Evolutionary conservation across 2,329 filamentous ascomycete species (phyloP).

Genomic region (Akanthomyces dipterigenus): DNA sequence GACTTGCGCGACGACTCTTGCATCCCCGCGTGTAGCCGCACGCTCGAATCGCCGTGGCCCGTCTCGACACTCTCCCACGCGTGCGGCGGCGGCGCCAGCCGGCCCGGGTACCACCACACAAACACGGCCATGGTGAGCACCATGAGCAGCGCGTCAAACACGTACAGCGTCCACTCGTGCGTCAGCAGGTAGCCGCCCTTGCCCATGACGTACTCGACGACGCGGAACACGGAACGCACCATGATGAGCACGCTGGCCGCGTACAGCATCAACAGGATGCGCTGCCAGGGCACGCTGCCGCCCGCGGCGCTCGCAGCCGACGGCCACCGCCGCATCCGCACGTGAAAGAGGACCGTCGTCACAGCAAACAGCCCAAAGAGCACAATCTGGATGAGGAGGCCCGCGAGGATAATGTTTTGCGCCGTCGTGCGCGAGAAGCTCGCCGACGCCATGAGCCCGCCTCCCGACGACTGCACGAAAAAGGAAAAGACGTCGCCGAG

Average conservation of each 20-base stretch:
- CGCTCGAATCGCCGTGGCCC: not conserved
- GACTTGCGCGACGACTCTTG: not conserved
- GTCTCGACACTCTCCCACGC: slow-evolving; percentile 4
- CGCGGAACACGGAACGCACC: slow-evolving; percentile 37
- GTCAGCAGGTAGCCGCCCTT: slow-evolving; percentile 31
- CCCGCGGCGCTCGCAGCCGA: slow-evolving; percentile 14
- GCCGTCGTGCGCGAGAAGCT: slow-evolving; percentile 27
- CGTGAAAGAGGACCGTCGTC: slow-evolving; percentile 42
- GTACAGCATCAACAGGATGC: slow-evolving; percentile 31
- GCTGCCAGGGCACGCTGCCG: slow-evolving; percentile 25
- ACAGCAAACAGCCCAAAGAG: slow-evolving; percentile 50
- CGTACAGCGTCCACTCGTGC: slow-evolving; percentile 36
- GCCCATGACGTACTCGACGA: slow-evolving; percentile 42
- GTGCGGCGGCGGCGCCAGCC: slow-evolving; percentile 5
- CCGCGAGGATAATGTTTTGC: slow-evolving; percentile 48
- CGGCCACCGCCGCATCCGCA: slow-evolving; percentile 20
- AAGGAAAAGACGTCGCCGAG: slow-evolving; percentile 47
- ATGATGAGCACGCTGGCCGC: slow-evolving; percentile 32
- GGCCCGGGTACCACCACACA: slow-evolving; percentile 17
- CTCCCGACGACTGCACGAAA: slow-evolving; percentile 40
- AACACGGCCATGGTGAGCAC: slow-evolving; percentile 18
- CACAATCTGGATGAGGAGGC: slow-evolving; percentile 50
- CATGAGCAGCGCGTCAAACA: slow-evolving; percentile 32
- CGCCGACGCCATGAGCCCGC: slow-evolving; percentile 26
- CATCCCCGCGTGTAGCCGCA: slow-evolving; percentile 1